Evolutionary conservation across 2,329 filamentous ascomycete species (phyloP).

Genomic region (Neonectria neomacrospora): DNA sequence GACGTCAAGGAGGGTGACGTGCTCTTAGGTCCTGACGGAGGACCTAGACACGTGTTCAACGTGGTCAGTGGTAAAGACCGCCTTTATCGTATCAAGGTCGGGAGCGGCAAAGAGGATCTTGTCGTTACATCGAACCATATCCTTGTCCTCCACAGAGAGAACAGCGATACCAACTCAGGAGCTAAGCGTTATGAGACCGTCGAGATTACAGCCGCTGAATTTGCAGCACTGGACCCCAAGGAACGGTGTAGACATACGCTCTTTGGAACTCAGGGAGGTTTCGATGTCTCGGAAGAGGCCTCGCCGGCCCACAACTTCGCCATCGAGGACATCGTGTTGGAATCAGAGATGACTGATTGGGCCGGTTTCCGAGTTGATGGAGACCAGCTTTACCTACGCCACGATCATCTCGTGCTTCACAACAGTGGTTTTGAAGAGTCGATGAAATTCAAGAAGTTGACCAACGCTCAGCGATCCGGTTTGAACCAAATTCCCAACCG

Average conservation of each 20-base stretch:
- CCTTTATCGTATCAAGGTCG: constrained; percentile 61
- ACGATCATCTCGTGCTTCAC: constrained; percentile 60
- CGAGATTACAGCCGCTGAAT: constrained; percentile 59
- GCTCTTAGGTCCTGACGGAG: constrained; percentile 61
- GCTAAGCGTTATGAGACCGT: constrained; percentile 52
- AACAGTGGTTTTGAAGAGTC: constrained; percentile 66
- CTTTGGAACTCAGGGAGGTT: constrained; percentile 49
- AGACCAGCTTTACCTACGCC: constrained; percentile 62
- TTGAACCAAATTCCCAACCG: constrained; percentile 98
- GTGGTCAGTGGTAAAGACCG: constrained; percentile 59
- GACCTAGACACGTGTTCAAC: constrained; percentile 60
- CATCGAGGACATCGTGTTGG: constrained; percentile 56
- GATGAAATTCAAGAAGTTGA: constrained; percentile 99
- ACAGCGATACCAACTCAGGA: constrained; percentile 30
- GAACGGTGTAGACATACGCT: constrained; percentile 51
- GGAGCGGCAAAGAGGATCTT: constrained; percentile 55
- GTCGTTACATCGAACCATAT: constrained; percentile 62
- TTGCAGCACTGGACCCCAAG: constrained; percentile 51
- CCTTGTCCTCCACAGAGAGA: constrained; percentile 55
- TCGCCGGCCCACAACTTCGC: constrained; percentile 47
- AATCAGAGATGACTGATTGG: constrained; percentile 57
- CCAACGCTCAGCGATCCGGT: constrained; percentile 96
- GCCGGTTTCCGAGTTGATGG: constrained; percentile 62
- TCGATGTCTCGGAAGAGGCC: constrained; percentile 42
- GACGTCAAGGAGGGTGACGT: constrained; percentile 61